Evolutionary conservation across 495 filamentous ascomycete species (phyloP).

Genomic region (Ascodesmis nigricans): DNA sequence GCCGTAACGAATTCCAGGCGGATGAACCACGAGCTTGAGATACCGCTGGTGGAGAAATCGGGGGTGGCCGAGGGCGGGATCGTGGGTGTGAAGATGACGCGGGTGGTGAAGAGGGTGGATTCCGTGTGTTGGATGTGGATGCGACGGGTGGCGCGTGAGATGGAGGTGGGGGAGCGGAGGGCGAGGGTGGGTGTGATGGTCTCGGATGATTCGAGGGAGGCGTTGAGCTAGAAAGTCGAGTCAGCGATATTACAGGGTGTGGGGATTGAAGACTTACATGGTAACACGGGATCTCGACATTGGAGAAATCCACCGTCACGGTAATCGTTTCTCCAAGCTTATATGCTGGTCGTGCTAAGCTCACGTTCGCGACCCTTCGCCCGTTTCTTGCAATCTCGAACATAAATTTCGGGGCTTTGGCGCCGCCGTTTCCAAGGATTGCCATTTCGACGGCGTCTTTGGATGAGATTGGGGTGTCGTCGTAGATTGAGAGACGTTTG

Average conservation of each 20-base stretch:
- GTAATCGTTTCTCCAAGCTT: slow-evolving; percentile 71
- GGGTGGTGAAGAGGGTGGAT: slow-evolving; percentile 52
- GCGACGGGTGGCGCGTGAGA: slow-evolving; percentile 63
- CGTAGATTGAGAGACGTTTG: slow-evolving; percentile 30
- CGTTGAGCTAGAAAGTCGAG: slow-evolving; percentile 24
- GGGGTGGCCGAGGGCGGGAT: slow-evolving; percentile 67
- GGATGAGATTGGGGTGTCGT: slow-evolving; percentile 28
- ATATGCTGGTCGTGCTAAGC: slow-evolving; percentile 75
- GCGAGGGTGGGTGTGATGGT: slow-evolving; percentile 55
- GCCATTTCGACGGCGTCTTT: slow-evolving; percentile 83
- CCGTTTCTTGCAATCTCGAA: slow-evolving; percentile 90
- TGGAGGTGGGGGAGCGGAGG: slow-evolving; percentile 60
- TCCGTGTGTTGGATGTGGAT: slow-evolving; percentile 55
- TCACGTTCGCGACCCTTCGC: slow-evolving; percentile 61
- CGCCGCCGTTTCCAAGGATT: slow-evolving; percentile 42
- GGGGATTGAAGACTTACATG: slow-evolving; percentile 28
- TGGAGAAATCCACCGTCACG: slow-evolving; percentile 58
- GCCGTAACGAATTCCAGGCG: slow-evolving; percentile 73
- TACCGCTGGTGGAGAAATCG: slow-evolving; percentile 68
- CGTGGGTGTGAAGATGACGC: slow-evolving; percentile 57
- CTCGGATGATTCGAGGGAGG: slow-evolving; percentile 58
- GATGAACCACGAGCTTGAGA: slow-evolving; percentile 68
- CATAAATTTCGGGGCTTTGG: slow-evolving; percentile 38
- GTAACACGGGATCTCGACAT: slow-evolving; percentile 53
- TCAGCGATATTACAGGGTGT: not conserved